Base-by-base conservation (phyloP, 257 asterid species). In the Solanum piurae region DNA sequence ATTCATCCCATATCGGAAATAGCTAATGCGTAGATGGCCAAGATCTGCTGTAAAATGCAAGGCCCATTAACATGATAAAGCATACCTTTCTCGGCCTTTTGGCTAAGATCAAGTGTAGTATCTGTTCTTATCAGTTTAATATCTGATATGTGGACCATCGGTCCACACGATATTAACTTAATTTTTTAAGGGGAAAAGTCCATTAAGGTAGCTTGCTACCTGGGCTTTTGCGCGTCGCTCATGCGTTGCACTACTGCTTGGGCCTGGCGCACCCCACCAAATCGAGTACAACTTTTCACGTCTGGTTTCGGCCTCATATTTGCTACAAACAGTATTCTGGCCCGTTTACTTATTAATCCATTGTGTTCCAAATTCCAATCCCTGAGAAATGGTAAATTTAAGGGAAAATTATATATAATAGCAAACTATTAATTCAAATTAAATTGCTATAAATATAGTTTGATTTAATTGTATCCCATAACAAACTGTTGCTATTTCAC, bases 71-170 rank as follows among this genome's bases (percentile, higher is more conserved):
- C 2, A 0, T 0, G 4, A 0, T 0, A 0, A 4, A 8, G 1
- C 90, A 87, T 91, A 87, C 90, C 88, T 89, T 91, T 91, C 90
- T 87, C 87, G 91, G 89, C 88, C 91, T 91, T 89, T 89, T 86
- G 87, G 89, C 88, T 91, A 87, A 91, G 90, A 87, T 87, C 92
- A 91, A 91, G 90, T 91, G 90, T 90, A 90, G 88, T 82, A 90
- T 89, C 88, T 90, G 91, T 89, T 90, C 89, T 90, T 90, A 89
- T 90, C 83, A 90, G 83, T 90, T 90, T 90, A 90, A 90, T 89
- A 89, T 89, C 86, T 90, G 91, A 90, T 90, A 89, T 68, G 75
- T 90, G 91, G 3, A 0, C 0, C 2, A 73, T 73, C 10, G 20
- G 0, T 0, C 0, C 9, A 74, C 49, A 74, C 10, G 31, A 36